Base-by-base conservation (phyloP, 495 filamentous ascomycete genomes). In the Lasiosphaeria ovina region DNA sequence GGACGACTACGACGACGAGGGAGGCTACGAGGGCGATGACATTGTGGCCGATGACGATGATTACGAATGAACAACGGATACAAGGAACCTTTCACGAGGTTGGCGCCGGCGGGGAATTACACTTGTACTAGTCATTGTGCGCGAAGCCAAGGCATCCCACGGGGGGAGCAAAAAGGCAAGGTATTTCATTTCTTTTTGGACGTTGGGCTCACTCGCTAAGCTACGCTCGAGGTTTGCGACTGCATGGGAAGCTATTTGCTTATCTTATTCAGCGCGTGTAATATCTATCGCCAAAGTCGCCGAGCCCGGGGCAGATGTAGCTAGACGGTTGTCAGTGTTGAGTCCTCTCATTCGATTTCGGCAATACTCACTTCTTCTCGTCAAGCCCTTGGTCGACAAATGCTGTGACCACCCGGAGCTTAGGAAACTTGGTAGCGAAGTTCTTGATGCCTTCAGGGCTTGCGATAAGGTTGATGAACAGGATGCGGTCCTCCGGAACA, bases 261-360 rank as follows among this genome's bases (percentile, higher is more conserved):
- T 16, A 34, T 4, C 6, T 24, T 32, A 12, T 35, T 69, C 72
- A 98, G 71, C 96, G 84, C 38, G 94, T 97, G 71, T 98, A 98
- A 71, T 93, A 98, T 66, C 94, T 82, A 70, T 98, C 94, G 44
- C 94, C 94, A 73, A 98, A 98, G 72, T 98, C 94, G 51, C 94
- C 94, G 14, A 98, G 82, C 4, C 94, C 94, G 32, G 94, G 94
- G 50, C 96, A 85, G 68, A 98, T 98, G 70, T 98, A 98, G 66
- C 94, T 98, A 69, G 59, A 59, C 17, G 24, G 8, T 12, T 31
- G 53, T 55, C 44, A 55, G 53, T 35, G 6, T n/a, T 7, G 33
- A 4, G 3, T 35, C 34, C 14, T 32, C n/a, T 38, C 24, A 24
- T 53, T 33, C 16, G 35, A 50, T 54, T 44, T 51, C 45, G 44